Base-by-base conservation (phyloP, 305 asterid genomes). In the Fraxinus nigra region DNA sequence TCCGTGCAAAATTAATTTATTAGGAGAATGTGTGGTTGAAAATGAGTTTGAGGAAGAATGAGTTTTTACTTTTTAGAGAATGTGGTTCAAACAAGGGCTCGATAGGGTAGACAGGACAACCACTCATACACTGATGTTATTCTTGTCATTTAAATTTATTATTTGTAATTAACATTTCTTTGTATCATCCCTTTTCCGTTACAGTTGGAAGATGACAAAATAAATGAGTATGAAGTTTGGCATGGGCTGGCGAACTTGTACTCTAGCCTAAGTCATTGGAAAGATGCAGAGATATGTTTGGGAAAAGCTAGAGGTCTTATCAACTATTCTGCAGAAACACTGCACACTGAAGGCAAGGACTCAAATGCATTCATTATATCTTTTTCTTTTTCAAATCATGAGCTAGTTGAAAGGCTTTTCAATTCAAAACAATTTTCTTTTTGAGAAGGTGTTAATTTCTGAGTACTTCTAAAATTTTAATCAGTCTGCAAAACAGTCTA, bases 161-260 rank as follows among this genome's bases (percentile, higher is more conserved):
- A 59, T 22, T 65, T 7, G 65, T 69, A 30, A 35, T 59, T 56
- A 22, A 43, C 40, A 38, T 84, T 67, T 72, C 32, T 78, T 78
- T 76, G 32, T 76, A 33, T 77, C 77, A 18, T 75, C 72, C 78
- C 40, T 83, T 86, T 11, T 72, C 76, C 72, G 72, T 80, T 82
- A 43, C 83, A 96, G 99, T 88, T 78, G 72, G 97, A 90, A 84
- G 97, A 92, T 85, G 97, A 90, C 65, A 93, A 83, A 78, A 92
- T 92, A 79, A 87, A 88, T 86, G 99, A 96, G 90, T 89, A 85
- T 81, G 99, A 94, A 90, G 98, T 94, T 78, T 96, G 99, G 99
- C 97, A 92, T 40, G 99, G 97, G 76, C 88, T 96, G 72, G 98
- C 98, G 54, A 93, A 93, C 79, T 87, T 96, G 81, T 96, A 96